Evolutionary conservation across 1,284 basidiomycete genomes (phyloP), one percentile per base, ranked within the genome.

Genomic region (Sanghuangporus weigelae): DNA sequence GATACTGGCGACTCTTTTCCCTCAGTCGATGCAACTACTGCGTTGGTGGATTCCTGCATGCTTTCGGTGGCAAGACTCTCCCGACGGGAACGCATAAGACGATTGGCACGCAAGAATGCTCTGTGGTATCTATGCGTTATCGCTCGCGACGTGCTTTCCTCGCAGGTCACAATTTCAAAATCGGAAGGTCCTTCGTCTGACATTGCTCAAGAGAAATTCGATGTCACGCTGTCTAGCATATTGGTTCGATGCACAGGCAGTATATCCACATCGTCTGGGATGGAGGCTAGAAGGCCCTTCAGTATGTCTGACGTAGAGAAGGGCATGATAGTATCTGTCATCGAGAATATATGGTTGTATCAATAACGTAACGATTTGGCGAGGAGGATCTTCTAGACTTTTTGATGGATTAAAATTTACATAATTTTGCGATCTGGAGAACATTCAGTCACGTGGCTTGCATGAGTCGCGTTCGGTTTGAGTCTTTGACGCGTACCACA

Each of bases 111-210:
- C 48, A 84, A 84, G 68, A 84, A 85, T 67, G 69, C 80, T 39
- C 62, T 81, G 21, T 84, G 83, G 81, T 85, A 82, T 71, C 74
- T 85, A 36, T 84, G 82, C 67, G 76, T 75, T 36, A 67, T 77
- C 31, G 71, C 81, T 23, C 76, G 77, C 62, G 63, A 65, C 7
- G 36, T 40, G 16, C 40, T 64, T 36, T 55, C 44, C 7, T 14
- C 21, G 16, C 26, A 40, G 11, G 23, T 10, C 12, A n/a, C 19
- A 23, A 19, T 42, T 12, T n/a, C 26, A 21, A 19, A n/a, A 48
- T 14, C 39, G 8, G 31, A 40, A 4, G 46, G 35, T 36, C n/a
- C 40, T 7, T 49, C 31, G 21, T 46, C 23, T 48, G 36, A 35
- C 26, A 11, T 26, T 46, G 23, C 14, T 16, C 55, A 39, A 38